Evolutionary conservation across 192 early-diverging fungal genomes (phyloP), one percentile per base, ranked within the genome.

Genomic region (Coemansia sp.): DNA sequence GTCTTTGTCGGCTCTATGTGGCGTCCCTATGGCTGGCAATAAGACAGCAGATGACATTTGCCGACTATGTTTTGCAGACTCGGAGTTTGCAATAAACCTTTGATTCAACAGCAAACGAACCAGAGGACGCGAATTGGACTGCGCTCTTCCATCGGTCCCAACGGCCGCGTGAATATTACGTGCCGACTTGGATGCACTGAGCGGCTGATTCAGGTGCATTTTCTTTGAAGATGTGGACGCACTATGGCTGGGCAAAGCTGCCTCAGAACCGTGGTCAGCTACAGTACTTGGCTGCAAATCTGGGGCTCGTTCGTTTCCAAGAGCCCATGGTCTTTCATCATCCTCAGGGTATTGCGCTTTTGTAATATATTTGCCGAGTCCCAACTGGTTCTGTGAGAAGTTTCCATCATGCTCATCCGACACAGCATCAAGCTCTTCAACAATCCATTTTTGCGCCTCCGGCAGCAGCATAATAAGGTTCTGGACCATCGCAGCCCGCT

Each of bases 391-490:
- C 7, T 45, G 44, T 45, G 44, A 8, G 7, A 15, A 2, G 44
- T 1, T 45, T 9, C n/a, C 52, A 18, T 23, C n/a, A 18, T n/a
- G 9, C n/a, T 53, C 52, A 18, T 53, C 21, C 2, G 52, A 53
- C n/a, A 64, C 41, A 12, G 61, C 26, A 21, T 75, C 69, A 18
- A 71, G 65, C 58, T 80, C 72, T 4, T 75, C 66, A 9, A 74
- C 62, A 11, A 72, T 62, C 52, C 66, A 74, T 16, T 69, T 49
- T 61, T 82, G 79, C 9, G 79, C 79, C 18, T 59, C 71, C 2
- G 79, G 79, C 2, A 83, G 59, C 58, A 83, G 66, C 72, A 83
- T 67, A 23, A 37, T 52, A 11, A 83, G 72, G 56, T 74, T 83
- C 19, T 64, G 56, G 15, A 70, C 66, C 75, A 83, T 74, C 12